A percentile compares a stretch with the other conserved stretches of the same genome.
Conservation (phyloP, 1,284 basidiomycete species). For the Trichosporon sp. region DNA sequence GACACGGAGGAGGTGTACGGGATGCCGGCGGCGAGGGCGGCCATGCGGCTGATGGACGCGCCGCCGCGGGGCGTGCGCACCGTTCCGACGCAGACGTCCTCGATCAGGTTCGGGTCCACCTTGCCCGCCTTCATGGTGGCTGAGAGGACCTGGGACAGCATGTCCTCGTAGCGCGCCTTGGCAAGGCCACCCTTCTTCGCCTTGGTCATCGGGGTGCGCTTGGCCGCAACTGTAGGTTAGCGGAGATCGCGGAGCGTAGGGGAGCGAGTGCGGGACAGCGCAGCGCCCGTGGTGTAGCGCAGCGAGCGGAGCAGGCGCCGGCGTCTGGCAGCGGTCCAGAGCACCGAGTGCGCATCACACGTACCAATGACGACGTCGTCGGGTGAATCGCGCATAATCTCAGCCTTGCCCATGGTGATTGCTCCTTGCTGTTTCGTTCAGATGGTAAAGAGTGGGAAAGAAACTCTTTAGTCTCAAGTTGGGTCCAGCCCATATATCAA, state of each 20-base stretch:
- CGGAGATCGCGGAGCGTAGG: no score
- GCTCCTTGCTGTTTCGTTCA: not conserved
- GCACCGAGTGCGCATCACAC: not conserved
- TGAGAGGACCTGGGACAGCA: conserved; percentile 71
- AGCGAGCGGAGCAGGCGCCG: no score
- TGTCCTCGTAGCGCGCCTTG: conserved; percentile 80
- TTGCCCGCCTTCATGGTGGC: conserved; percentile 53
- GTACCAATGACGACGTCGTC: conserved; percentile 34
- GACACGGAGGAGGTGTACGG: conserved; percentile 63
- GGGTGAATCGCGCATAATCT: conserved; percentile 14
- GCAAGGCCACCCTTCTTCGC: conserved; percentile 86
- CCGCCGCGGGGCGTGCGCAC: conserved; percentile 55
- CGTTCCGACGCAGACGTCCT: conserved; percentile 63
- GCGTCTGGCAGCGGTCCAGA: no score
- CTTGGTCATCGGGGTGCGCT: conserved; percentile 54
- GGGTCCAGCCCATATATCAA: not conserved
- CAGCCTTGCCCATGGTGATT: conserved; percentile 6
- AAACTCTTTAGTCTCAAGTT: not conserved
- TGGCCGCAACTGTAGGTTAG: conserved; percentile 28
- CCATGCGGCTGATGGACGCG: conserved; percentile 33
- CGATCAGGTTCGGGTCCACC: conserved; percentile 79
- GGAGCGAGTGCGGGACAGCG: no score
- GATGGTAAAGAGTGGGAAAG: not conserved
- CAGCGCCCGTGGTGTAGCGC: no score
- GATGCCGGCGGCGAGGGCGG: conserved; percentile 28